Percentiles rank a stretch among this genome's conserved stretches.
phyloP scores from a whole-genome alignment of 116 monocot species.

The Trichopus zeylanicus region DNA sequence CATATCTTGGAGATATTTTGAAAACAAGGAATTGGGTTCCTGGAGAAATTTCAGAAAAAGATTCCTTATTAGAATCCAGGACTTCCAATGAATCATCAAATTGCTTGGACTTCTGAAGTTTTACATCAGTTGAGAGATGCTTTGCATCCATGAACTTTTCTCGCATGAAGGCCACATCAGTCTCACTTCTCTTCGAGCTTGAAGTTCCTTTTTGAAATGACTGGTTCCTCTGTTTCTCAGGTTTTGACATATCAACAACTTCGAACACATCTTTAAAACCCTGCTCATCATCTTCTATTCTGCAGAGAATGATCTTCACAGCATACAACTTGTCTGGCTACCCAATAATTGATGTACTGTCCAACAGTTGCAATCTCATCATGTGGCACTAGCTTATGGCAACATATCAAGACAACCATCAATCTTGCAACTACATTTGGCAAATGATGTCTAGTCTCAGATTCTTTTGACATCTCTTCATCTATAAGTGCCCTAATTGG shows the following conservation, averaged over 20 bases:
- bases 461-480: constrained; percentile 36
- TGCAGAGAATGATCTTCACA: constrained; percentile 3
- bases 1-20: constrained; percentile 33
- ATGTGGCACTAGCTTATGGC: no score
- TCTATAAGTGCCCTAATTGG: constrained; percentile 29
- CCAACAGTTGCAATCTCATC: constrained; percentile 2
- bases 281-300: constrained; percentile 15
- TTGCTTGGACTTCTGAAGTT: constrained; percentile 22
- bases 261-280: constrained; percentile 60
- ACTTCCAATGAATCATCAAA: constrained; percentile 36
- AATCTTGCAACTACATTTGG: constrained; percentile 58
- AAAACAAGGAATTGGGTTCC: constrained; percentile 50
- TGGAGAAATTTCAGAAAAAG: constrained; percentile 46
- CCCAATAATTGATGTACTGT: constrained; percentile 4
- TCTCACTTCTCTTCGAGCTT: constrained; percentile 14
- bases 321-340: constrained; percentile 8
- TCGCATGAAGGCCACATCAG: no score
- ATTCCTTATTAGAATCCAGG: constrained; percentile 36
- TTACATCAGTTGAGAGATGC: constrained; percentile 30
- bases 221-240: constrained; percentile 11
- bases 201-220: constrained; percentile 3
- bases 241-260: constrained; percentile 21
- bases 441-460: constrained; percentile 20
- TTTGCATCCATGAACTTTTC: constrained; percentile 45
- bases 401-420: constrained; percentile 68